A percentile compares a stretch with the other conserved stretches of the same genome.
Evolutionary conservation across 768 basidiomycete species (phyloP).

Genomic region (Chlorophyllum brunneum): DNA sequence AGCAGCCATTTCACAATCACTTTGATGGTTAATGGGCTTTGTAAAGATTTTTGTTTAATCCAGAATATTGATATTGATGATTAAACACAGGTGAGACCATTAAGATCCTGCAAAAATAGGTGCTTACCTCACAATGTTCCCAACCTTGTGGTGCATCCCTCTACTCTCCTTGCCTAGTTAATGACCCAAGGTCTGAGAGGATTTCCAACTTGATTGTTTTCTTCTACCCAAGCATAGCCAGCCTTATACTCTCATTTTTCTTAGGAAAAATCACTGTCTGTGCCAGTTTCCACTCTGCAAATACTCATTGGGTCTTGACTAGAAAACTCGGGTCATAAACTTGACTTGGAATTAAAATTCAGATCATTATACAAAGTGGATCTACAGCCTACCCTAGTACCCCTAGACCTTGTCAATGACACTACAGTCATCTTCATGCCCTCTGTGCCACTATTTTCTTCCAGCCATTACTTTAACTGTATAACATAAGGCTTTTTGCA

Average conservation of each 20-base stretch:
- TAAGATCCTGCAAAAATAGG: background rate
- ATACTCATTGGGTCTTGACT: constrained; percentile 59
- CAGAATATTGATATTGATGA: no score
- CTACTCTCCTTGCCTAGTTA: constrained; percentile 60
- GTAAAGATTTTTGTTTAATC: no score
- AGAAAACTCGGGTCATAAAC: constrained; percentile 76
- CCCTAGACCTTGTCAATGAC: constrained; percentile 55
- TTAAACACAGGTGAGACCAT: no score
- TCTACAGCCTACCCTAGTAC: constrained; percentile 50
- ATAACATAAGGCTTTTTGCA: constrained; percentile 75
- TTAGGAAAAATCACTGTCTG: constrained; percentile 43
- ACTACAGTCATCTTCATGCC: constrained; percentile 70
- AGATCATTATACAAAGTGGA: background rate
- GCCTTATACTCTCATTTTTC: constrained; percentile 25
- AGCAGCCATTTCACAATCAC: no score
- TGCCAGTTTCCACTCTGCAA: constrained; percentile 81
- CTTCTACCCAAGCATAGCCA: constrained; percentile 43
- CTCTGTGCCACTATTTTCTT: constrained; percentile 39
- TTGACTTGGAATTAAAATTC: constrained; percentile 20
- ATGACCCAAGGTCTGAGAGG: constrained; percentile 78
- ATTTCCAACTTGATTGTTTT: constrained; percentile 65
- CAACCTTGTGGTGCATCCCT: constrained; percentile 60
- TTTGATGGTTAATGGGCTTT: no score
- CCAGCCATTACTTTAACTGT: constrained; percentile 45
- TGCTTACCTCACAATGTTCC: constrained; percentile 62